Evolutionary conservation across 768 basidiomycete genomes (phyloP).

Genomic region (Collybia mongolica): DNA sequence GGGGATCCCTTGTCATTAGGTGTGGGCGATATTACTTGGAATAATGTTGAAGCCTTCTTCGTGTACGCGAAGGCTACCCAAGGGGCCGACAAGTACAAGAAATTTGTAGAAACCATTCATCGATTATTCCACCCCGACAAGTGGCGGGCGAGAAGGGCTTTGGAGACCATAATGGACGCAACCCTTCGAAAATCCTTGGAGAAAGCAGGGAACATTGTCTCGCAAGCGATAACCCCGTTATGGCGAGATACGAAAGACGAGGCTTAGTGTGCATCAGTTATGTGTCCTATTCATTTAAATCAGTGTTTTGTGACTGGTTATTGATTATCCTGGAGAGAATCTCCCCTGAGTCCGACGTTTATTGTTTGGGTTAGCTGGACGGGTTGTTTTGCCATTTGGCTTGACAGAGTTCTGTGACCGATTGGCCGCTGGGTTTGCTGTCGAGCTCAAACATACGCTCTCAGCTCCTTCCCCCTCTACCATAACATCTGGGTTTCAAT

Average conservation of each 20-base stretch:
- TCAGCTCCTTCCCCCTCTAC: no score
- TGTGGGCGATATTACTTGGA: conserved; percentile 33
- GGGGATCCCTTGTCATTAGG: not conserved
- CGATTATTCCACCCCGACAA: conserved; percentile 59
- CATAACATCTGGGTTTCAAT: no score
- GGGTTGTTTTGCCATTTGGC: no score
- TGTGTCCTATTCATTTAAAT: no score
- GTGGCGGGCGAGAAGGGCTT: conserved; percentile 51
- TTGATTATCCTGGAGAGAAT: no score
- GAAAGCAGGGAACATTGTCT: conserved; percentile 52
- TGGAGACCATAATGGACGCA: conserved; percentile 42
- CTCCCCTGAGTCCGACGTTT: no score
- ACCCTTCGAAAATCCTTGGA: conserved; percentile 39
- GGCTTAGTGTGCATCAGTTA: no score
- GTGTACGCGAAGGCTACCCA: conserved; percentile 32
- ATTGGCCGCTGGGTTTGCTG: no score
- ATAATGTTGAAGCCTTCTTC: conserved; percentile 56
- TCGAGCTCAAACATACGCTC: no score
- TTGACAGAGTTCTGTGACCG: no score
- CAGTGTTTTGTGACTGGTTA: no score
- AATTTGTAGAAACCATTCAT: conserved; percentile 51
- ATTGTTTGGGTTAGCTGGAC: no score
- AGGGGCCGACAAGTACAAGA: conserved; percentile 43
- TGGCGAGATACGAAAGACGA: conserved; percentile 26
- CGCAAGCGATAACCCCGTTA: conserved; percentile 58